Percentiles rank a stretch among this genome's conserved stretches.
Conservation (phyloP, 2,329 filamentous ascomycete species). For the Mycosphaerella arachidis region DNA sequence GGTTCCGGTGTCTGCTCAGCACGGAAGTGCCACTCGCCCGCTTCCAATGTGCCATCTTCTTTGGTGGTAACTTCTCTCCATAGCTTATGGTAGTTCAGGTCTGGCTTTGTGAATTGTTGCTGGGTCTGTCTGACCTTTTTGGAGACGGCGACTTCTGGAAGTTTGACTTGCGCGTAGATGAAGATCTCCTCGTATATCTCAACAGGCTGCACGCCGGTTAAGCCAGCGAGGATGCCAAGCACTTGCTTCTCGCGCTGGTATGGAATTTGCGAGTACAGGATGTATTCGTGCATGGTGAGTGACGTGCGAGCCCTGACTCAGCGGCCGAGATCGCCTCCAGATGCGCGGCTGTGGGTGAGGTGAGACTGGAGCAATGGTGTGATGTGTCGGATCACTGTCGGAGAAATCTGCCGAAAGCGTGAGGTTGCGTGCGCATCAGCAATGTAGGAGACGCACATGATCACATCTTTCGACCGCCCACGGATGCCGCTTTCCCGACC, state of each 20-base stretch:
- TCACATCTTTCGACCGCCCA: not conserved
- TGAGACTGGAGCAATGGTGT: not conserved
- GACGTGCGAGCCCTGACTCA: not conserved
- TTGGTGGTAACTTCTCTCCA: conserved; percentile 17
- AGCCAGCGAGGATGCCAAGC: conserved; percentile 57
- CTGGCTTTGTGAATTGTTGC: conserved; percentile 14
- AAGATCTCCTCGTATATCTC: conserved; percentile 52
- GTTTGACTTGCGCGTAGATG: conserved; percentile 51
- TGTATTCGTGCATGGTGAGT: conserved; percentile 56
- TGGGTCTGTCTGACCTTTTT: conserved; percentile 19
- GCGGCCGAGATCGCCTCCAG: not conserved
- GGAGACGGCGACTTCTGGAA: conserved; percentile 22
- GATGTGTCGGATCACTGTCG: conserved; percentile 1
- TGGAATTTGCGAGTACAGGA: conserved; percentile 58
- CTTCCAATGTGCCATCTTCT: conserved; percentile 1
- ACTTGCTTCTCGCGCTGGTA: conserved; percentile 55
- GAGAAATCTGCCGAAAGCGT: not conserved
- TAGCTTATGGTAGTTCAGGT: conserved; percentile 22
- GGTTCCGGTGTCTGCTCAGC: conserved; percentile 40
- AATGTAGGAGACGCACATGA: not conserved
- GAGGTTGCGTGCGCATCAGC: not conserved
- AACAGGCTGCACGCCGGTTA: conserved; percentile 58
- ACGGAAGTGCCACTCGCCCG: conserved; percentile 23
- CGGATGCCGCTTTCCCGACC: not conserved
- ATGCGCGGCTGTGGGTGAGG: not conserved